Evolutionary conservation across 352 stramenopile genomes (phyloP).

Genomic region (Pythium grandisporangium): DNA sequence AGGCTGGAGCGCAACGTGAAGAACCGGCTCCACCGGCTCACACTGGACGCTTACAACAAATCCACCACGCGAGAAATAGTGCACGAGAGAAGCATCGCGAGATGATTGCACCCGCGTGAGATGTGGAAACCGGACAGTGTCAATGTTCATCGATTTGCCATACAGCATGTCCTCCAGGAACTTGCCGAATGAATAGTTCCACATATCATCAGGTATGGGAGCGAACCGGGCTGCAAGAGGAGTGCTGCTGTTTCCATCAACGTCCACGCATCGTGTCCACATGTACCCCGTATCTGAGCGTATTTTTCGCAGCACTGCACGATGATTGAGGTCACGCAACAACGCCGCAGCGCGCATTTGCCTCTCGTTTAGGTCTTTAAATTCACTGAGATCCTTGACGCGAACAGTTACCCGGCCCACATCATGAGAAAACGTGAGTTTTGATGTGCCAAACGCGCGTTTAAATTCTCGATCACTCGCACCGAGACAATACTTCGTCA

Average conservation of each 20-base stretch:
- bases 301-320: conserved; percentile 42
- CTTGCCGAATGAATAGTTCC: conserved; percentile 85
- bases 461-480: conserved; percentile 68
- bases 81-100: conserved; percentile 55
- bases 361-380: conserved; percentile 53
- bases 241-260: conserved; percentile 8
- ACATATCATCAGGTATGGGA: conserved; percentile 49
- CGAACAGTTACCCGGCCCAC: conserved; percentile 58
- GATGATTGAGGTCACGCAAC: conserved; percentile 52
- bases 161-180: conserved; percentile 84
- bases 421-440: conserved; percentile 80
- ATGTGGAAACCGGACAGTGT: conserved; percentile 59
- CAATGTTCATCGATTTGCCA: conserved; percentile 63
- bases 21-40: conserved; percentile 70
- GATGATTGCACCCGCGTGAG: conserved; percentile 40
- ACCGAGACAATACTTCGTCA: conserved; percentile 73
- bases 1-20: conserved; percentile 76
- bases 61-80: conserved; percentile 68
- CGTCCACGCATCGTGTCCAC: conserved; percentile 47
- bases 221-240: conserved; percentile 45
- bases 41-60: conserved; percentile 71
- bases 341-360: conserved; percentile 40
- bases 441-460: conserved; percentile 64
- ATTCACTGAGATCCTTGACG: conserved; percentile 61
- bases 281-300: conserved; percentile 56